These are phyloP conservation scores for Vanilla planifolia DNA, from an alignment of 106 monocot species.

Conservation along the genomic window DNA sequence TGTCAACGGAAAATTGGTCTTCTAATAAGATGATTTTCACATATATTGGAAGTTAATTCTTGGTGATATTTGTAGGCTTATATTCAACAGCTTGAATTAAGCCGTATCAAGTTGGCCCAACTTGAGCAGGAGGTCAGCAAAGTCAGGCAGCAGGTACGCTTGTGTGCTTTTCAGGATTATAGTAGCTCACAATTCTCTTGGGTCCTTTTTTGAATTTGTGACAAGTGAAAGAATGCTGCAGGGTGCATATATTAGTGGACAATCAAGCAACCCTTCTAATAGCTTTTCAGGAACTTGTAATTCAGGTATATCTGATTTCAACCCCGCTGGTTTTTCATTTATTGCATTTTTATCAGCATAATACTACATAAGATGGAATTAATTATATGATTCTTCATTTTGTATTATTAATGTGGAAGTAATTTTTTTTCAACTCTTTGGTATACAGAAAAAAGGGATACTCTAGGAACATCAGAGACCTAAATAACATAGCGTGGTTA, in stretches of 20 bases:
- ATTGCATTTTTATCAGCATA: too few species aligned
- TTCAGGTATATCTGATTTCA: constrained; percentile 47
- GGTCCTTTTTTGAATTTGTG: neutral
- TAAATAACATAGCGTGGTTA: too few species aligned
- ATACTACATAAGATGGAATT: too few species aligned
- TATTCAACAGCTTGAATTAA: constrained; percentile 65
- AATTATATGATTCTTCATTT: too few species aligned
- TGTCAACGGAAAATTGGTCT: neutral
- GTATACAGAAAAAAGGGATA: too few species aligned
- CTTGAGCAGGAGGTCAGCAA: constrained; percentile 48
- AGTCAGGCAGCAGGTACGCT: constrained; percentile 39
- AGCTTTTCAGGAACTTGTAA: constrained; percentile 39
- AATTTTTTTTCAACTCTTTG: too few species aligned
- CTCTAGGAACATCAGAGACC: too few species aligned
- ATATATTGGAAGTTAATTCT: neutral
- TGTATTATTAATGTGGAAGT: too few species aligned
- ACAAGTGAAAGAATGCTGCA: constrained; percentile 25
- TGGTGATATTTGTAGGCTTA: constrained; percentile 32
- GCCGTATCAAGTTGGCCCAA: constrained; percentile 43
- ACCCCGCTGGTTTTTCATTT: too few species aligned
- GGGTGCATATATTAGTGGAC: constrained; percentile 44
- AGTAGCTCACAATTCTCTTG: neutral
- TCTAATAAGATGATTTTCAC: neutral
- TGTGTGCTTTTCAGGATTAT: neutral
- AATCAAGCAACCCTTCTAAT: constrained; percentile 38